Evolutionary conservation across 1,284 basidiomycete species (phyloP), one percentile per base, ranked within the genome.

Genomic region (Ustilago cynodontis): DNA sequence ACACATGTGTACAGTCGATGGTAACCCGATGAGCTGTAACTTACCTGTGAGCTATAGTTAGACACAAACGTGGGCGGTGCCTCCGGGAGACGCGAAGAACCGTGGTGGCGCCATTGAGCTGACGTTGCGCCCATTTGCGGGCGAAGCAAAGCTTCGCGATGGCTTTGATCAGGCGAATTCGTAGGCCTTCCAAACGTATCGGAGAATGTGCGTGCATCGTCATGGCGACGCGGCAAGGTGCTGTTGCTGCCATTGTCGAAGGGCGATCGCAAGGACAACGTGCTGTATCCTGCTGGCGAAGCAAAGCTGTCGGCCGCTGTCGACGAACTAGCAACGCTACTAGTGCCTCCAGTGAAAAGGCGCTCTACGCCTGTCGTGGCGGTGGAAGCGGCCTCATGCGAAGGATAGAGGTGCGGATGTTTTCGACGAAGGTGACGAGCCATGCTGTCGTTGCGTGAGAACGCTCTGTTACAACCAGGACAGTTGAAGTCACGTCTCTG

Each of bases 371-470:
- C 41, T 5, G 53, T 49, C 2, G 58, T 37, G 10, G 35, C 35
- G 6, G 33, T 10, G 13, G 56, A 31, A n/a, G 65, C 13, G 22
- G 50, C 16, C 24, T 66, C 59, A 18, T 64, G 55, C 8, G 61
- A 58, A 20, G 49, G 69, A 28, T 69, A 63, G 24, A 71, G 59
- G 47, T 77, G 65, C 2, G 74, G 69, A 53, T 77, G 74, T 35
- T 77, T 77, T 41, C 74, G 65, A 39, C 69, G 69, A 8, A 72
- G 59, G 24, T 77, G 74, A 22, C 74, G 65, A 8, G 69, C 59
- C 69, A 77, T 71, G 59, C 69, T 72, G 29, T 77, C 74, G 62
- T 72, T 72, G 33, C 74, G 65, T 3, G 74, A 77, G 35, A 77
- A 77, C 9, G 69, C 59, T 20, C 69, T 45, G 11, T 43, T 56